Percentiles rank a stretch among this genome's conserved stretches.
phyloP scores from a whole-genome alignment of 345 rosid species.

The Hibiscus mutabilis region DNA sequence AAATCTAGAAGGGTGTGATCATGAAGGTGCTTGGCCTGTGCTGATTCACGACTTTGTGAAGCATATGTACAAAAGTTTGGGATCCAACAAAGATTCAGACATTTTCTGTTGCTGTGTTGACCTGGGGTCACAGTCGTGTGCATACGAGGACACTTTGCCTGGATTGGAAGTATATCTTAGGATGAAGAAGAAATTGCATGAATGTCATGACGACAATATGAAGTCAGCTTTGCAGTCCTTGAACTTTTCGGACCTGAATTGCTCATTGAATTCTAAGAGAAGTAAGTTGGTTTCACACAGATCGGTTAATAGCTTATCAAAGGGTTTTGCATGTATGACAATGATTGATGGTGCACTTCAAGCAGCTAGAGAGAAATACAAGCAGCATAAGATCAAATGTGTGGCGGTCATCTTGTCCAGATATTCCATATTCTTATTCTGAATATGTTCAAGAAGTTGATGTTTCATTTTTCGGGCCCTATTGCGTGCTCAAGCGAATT shows the following conservation, averaged over 20 bases:
- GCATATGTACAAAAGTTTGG: conserved; percentile 84
- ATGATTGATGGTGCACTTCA: neutral
- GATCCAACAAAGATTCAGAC: conserved; percentile 37
- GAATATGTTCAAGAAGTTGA: too few relatives aligned
- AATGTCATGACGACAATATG: conserved; percentile 26
- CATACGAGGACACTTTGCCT: conserved; percentile 53
- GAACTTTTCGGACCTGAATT: conserved; percentile 14
- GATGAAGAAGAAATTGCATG: conserved; percentile 59
- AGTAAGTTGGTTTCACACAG: conserved; percentile 5
- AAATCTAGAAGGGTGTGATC: conserved; percentile 92
- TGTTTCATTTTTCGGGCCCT: too few relatives aligned
- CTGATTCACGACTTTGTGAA: conserved; percentile 91
- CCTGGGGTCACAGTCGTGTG: conserved; percentile 38
- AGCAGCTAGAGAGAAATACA: too few relatives aligned
- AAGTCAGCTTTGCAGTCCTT: conserved; percentile 23
- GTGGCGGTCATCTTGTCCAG: too few relatives aligned
- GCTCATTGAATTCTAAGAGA: conserved; percentile 5
- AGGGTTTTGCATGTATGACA: neutral
- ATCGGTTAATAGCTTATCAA: conserved; percentile 9
- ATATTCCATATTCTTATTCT: too few relatives aligned
- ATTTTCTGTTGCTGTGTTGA: conserved; percentile 53
- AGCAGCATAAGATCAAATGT: too few relatives aligned
- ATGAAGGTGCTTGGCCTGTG: conserved; percentile 99
- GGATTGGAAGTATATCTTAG: conserved; percentile 66
- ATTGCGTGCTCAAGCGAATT: too few relatives aligned